These are phyloP conservation scores for Pythium sp. DNA, from an alignment of 352 stramenopile genomes.

Conservation along the genomic window DNA sequence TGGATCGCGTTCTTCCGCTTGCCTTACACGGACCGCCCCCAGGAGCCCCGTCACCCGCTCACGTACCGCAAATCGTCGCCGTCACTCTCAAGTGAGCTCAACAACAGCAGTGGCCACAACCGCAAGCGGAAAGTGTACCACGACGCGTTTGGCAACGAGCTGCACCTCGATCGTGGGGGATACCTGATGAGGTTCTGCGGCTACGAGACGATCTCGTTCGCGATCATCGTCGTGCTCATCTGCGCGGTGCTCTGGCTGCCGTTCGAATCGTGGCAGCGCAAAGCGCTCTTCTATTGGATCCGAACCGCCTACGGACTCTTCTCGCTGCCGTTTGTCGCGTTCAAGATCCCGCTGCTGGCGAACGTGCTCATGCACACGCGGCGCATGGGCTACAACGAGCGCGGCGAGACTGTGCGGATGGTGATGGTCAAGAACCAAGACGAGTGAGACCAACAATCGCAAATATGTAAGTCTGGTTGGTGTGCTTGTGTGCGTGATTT, in stretches of 20 bases:
- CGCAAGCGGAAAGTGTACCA: conserved; percentile 42
- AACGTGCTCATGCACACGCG: conserved; percentile 83
- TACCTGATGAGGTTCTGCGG: conserved; percentile 87
- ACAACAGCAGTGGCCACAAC: neutral
- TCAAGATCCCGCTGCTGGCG: conserved; percentile 84
- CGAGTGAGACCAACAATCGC: neutral
- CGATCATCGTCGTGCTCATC: conserved; percentile 61
- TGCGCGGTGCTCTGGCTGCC: conserved; percentile 61
- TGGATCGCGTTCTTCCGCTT: conserved; percentile 85
- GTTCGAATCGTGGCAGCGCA: conserved; percentile 75
- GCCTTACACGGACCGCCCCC: conserved; percentile 71
- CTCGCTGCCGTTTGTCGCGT: conserved; percentile 84
- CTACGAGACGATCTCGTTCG: conserved; percentile 83
- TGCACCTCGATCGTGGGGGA: conserved; percentile 75
- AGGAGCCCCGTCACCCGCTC: conserved; percentile 45
- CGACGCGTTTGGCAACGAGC: conserved; percentile 79
- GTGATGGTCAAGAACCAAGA: conserved; percentile 33
- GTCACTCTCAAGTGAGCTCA: conserved; percentile 2
- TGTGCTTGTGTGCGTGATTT: neutral
- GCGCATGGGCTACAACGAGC: conserved; percentile 83
- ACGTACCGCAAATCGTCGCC: conserved; percentile 57
- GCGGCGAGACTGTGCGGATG: conserved; percentile 67
- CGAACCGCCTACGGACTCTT: conserved; percentile 82
- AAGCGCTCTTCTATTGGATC: conserved; percentile 86
- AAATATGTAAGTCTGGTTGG: neutral